A percentile compares a stretch with the other conserved stretches of the same genome.
Evolutionary conservation across 768 basidiomycete species (phyloP).

Genomic region (Xanthoconium purpureum): DNA sequence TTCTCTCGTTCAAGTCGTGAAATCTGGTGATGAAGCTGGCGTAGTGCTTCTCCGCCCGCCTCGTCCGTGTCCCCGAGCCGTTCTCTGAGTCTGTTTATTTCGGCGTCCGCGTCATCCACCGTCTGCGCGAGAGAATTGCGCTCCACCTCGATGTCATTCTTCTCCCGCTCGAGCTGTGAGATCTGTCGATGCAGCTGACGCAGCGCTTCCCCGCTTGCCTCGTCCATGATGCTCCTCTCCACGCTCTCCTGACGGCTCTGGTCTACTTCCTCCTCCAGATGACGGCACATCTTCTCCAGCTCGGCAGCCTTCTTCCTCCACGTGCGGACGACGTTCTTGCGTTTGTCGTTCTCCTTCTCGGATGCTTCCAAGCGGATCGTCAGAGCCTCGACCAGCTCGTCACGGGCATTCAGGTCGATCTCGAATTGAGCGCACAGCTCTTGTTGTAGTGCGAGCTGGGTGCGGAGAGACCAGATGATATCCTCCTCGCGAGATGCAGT

Average conservation of each 20-base stretch:
- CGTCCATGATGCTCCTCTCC: slow-evolving; percentile 80
- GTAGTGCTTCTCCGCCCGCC: slow-evolving; percentile 66
- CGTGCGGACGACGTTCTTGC: slow-evolving; percentile 47
- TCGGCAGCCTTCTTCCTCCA: slow-evolving; percentile 81
- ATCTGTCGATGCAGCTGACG: slow-evolving; percentile 80
- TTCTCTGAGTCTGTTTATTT: slow-evolving; percentile 63
- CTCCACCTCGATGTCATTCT: slow-evolving; percentile 45
- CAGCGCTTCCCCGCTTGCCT: slow-evolving; percentile 75
- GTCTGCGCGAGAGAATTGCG: slow-evolving; percentile 36
- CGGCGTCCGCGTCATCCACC: slow-evolving; percentile 48
- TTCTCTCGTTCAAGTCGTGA: slow-evolving; percentile 66
- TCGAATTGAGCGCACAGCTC: slow-evolving; percentile 78
- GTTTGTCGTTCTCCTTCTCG: slow-evolving; percentile 64
- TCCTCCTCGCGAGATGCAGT: slow-evolving; percentile 70
- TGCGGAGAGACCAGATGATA: slow-evolving; percentile 68
- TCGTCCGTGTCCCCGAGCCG: slow-evolving; percentile 67
- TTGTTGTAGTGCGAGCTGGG: slow-evolving; percentile 69
- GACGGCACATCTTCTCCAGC: slow-evolving; percentile 62
- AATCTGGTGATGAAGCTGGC: slow-evolving; percentile 74
- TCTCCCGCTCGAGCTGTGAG: slow-evolving; percentile 68
- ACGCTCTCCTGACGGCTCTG: slow-evolving; percentile 76
- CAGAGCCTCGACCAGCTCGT: slow-evolving; percentile 66
- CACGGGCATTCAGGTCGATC: slow-evolving; percentile 67
- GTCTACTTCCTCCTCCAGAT: slow-evolving; percentile 86
- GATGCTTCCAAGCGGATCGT: slow-evolving; percentile 48